Evolutionary conservation across 495 filamentous ascomycete species (phyloP).

Genomic region (Penicillium antarcticum): DNA sequence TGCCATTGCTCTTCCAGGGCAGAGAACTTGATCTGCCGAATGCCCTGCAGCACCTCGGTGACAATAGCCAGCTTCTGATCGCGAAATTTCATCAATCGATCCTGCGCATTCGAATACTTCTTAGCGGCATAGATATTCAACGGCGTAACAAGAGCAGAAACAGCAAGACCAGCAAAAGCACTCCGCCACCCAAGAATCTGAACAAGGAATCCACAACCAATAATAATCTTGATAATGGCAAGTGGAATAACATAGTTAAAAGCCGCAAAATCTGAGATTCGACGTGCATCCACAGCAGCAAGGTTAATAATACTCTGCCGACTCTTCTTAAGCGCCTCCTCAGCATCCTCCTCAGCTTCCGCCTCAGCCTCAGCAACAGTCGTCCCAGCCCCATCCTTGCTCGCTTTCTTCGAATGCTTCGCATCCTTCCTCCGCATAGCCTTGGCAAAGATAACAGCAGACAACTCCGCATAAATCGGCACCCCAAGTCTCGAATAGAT

Average conservation of each 20-base stretch:
- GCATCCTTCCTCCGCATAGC: conserved; percentile 77
- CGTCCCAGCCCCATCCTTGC: conserved; percentile 16
- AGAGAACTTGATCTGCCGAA: conserved; percentile 86
- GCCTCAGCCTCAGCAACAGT: conserved; percentile 26
- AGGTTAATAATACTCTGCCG: conserved; percentile 79
- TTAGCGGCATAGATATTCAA: conserved; percentile 68
- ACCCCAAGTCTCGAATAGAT: conserved; percentile 60
- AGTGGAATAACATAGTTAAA: conserved; percentile 63
- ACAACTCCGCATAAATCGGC: conserved; percentile 66
- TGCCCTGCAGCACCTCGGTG: conserved; percentile 77
- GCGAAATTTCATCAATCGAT: conserved; percentile 72
- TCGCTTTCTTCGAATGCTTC: conserved; percentile 46
- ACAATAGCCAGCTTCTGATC: conserved; percentile 77
- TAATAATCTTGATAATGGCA: conserved; percentile 54
- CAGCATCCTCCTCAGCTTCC: conserved; percentile 44
- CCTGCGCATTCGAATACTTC: conserved; percentile 62
- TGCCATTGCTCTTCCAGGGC: conserved; percentile 81
- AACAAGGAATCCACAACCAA: conserved; percentile 63
- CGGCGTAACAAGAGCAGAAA: conserved; percentile 61
- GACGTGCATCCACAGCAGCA: conserved; percentile 71
- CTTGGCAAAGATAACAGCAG: conserved; percentile 73
- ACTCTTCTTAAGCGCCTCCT: conserved; percentile 58
- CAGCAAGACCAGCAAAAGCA: conserved; percentile 63
- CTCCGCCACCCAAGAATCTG: conserved; percentile 71
- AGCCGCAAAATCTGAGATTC: conserved; percentile 66